Percentiles rank a stretch among this genome's conserved stretches.
Evolutionary conservation across 345 rosid species (phyloP).

Genomic region (Gossypium ekmanianum): DNA sequence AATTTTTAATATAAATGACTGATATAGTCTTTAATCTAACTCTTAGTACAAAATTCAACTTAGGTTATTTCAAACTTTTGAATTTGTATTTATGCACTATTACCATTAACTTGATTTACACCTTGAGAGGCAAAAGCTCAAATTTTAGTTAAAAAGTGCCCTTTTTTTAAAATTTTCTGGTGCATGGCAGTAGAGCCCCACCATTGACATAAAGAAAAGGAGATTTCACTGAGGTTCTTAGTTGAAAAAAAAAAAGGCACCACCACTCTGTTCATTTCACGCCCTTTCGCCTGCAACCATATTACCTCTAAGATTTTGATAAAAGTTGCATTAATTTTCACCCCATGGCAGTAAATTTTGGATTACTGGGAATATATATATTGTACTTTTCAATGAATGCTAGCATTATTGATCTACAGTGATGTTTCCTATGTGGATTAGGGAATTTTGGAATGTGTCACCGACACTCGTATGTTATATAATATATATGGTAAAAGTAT

Average conservation of each 20-base stretch:
- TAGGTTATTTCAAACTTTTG: too few relatives aligned
- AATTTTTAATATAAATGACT: too few relatives aligned
- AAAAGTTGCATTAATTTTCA: not conserved
- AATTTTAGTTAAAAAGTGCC: not conserved
- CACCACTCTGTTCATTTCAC: not conserved
- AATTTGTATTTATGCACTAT: too few relatives aligned
- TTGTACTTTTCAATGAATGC: not conserved
- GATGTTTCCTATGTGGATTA: not conserved
- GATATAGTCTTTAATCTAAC: too few relatives aligned
- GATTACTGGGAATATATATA: not conserved
- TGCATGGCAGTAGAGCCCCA: not conserved
- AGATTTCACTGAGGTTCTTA: not conserved
- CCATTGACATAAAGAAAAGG: not conserved
- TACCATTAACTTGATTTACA: too few relatives aligned
- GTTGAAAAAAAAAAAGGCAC: not conserved
- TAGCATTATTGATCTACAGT: not conserved
- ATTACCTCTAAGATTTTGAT: not conserved
- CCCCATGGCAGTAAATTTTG: not conserved
- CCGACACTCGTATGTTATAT: not conserved
- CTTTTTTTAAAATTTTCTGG: too few relatives aligned
- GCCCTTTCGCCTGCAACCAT: not conserved
- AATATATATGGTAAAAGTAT: too few relatives aligned
- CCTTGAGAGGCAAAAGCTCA: not conserved
- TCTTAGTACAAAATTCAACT: too few relatives aligned
- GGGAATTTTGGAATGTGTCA: not conserved